Base-by-base conservation (phyloP, 495 filamentous ascomycete species). In the Penicillium lividum region DNA sequence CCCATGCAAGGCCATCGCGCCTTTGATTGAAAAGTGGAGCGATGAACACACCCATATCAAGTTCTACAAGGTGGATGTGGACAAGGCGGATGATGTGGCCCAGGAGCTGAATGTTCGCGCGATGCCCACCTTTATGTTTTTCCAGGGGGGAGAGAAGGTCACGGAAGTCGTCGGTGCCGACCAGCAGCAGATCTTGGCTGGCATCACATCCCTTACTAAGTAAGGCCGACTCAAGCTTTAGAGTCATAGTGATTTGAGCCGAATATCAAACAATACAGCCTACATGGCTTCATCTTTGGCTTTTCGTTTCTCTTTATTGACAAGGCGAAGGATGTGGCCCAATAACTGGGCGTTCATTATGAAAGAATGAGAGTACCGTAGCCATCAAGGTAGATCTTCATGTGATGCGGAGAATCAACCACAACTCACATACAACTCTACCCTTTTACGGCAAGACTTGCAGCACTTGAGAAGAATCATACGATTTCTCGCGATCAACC, bases 31-130 rank as follows among this genome's bases (percentile, higher is more conserved):
- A 42, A 77, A 83, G 80, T 87, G 68, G 73, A 81, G 85, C 60
- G 63, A 86, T 28, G 58, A 66, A 10, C 80, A 78, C 69, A 30
- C 79, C 46, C 67, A 77, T 28, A 82, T 83, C 57, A 78, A 82
- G 62, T 97, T 96, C 77, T 86, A 83, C 82, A 96, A 95, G 80
- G 68, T 97, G 65, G 90, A 96, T 73, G 90, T 96, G 57, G 92
- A 96, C 69, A 79, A 86, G 51, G 75, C 91, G 7, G 79, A 86
- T 49, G 86, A 90, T 10, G 82, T 94, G 10, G 84, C 87, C 18
- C 78, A 86, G 63, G 86, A 95, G 68, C 84, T 93, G 33, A 83
- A 84, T 57, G 83, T 97, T 70, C 83, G 86, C 62, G 91, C 93
- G 61, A 96, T 96, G 92, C 92, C 92, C 43, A 95, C 93, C 3